Percentiles rank a stretch among this genome's conserved stretches.
phyloP scores from a whole-genome alignment of 2,329 filamentous ascomycete species.

The Colletotrichum lini region DNA sequence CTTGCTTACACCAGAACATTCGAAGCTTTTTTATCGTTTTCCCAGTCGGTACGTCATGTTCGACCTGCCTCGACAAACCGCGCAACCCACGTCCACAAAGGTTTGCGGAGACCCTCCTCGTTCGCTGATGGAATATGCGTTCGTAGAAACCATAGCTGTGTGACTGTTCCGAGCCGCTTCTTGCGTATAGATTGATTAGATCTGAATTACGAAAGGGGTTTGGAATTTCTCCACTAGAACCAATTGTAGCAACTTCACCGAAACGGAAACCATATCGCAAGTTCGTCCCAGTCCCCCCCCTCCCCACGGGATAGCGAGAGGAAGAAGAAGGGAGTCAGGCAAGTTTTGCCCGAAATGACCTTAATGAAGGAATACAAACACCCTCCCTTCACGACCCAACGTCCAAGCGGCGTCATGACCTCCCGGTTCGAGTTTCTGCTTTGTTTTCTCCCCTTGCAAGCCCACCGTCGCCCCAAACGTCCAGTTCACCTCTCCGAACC shows the following conservation, averaged over 20 bases:
- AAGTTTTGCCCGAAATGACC: not conserved
- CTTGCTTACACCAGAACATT: not conserved
- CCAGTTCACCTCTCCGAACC: not conserved
- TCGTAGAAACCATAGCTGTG: not conserved
- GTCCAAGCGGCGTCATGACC: conserved; percentile 8
- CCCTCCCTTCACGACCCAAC: not conserved
- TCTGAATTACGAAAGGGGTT: not conserved
- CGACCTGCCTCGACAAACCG: not conserved
- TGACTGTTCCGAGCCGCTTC: not conserved
- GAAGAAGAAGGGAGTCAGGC: not conserved
- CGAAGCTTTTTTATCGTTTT: not conserved
- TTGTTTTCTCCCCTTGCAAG: not conserved
- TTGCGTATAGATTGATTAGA: not conserved
- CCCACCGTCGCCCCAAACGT: not conserved
- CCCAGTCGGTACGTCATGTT: not conserved
- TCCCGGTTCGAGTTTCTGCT: conserved; percentile 39
- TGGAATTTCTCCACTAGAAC: not conserved
- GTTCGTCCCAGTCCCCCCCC: not conserved
- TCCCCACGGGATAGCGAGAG: not conserved
- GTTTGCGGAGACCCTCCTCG: no score
- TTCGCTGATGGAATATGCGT: not conserved
- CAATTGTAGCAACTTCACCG: not conserved
- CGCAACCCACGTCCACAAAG: not conserved
- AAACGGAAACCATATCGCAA: conserved; percentile 5
- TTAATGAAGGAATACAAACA: conserved; percentile 9